phyloP scores from a whole-genome alignment of 495 filamentous ascomycete genomes.

The Penicillium mononematosum region DNA sequence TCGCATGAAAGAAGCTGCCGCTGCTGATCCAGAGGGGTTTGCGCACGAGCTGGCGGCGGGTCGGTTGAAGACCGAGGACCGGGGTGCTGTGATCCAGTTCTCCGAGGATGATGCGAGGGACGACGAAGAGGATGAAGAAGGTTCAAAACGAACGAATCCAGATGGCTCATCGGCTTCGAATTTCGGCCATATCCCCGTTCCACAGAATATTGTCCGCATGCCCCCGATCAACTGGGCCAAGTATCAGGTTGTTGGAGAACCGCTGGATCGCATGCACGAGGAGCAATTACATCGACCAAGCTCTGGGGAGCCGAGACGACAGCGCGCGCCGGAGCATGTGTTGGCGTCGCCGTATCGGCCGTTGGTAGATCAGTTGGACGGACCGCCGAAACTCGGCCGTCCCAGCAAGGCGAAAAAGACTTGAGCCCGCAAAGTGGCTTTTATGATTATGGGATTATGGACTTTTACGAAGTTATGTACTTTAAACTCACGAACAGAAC shows the following conservation, averaged over 20 bases:
- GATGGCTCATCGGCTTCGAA: constrained; percentile 30
- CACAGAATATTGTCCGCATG: constrained; percentile 81
- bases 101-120: constrained; percentile 36
- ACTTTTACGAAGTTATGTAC: constrained; percentile 14
- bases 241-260: constrained; percentile 78
- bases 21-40: constrained; percentile 68
- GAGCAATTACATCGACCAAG: constrained; percentile 68
- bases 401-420: constrained; percentile 39
- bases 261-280: constrained; percentile 77
- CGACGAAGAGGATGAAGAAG: constrained; percentile 37
- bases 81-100: constrained; percentile 40
- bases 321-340: constrained; percentile 48
- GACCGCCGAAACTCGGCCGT: constrained; percentile 35
- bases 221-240: constrained; percentile 90
- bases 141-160: constrained; percentile 14
- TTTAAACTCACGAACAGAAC: constrained; percentile 1
- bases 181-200: constrained; percentile 61
- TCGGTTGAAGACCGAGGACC: constrained; percentile 44
- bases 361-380: constrained; percentile 62
- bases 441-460: constrained; percentile 13
- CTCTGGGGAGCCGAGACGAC: constrained; percentile 52
- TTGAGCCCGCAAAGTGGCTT: constrained; percentile 12
- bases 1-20: constrained; percentile 60
- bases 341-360: constrained; percentile 76
- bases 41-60: constrained; percentile 59